These are phyloP conservation scores for Solanum microdontum DNA, from an alignment of 257 asterid species.

Conservation along the genomic window DNA sequence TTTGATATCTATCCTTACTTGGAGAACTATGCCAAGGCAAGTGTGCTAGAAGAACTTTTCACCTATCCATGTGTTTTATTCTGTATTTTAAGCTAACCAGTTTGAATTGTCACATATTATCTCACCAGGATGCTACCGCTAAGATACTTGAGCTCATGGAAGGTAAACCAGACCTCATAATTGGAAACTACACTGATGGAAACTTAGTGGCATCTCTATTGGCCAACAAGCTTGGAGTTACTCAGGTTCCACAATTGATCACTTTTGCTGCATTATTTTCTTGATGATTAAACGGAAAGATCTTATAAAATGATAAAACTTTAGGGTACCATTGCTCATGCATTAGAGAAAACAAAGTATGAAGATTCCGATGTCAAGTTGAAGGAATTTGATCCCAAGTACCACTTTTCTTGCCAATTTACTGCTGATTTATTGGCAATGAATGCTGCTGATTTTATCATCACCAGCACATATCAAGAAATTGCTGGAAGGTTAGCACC, in stretches of 20 bases:
- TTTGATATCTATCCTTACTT: conserved; percentile 70
- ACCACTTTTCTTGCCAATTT: conserved; percentile 84
- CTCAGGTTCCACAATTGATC: conserved; percentile 28
- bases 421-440: conserved; percentile 74
- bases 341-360: conserved; percentile 79
- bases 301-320: neutral
- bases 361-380: conserved; percentile 79
- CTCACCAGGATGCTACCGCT: conserved; percentile 48
- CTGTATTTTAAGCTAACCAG: neutral
- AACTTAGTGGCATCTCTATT: conserved; percentile 73
- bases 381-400: conserved; percentile 61
- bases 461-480: conserved; percentile 86
- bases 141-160: conserved; percentile 62
- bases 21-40: conserved; percentile 56
- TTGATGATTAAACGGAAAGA: neutral
- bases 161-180: conserved; percentile 74
- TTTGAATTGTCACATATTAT: neutral
- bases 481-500: conserved; percentile 75
- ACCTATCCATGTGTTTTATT: neutral
- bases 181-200: conserved; percentile 86
- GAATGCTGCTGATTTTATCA: conserved; percentile 77
- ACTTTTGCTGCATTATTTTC: neutral
- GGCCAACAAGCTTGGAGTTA: conserved; percentile 70
- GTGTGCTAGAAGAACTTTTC: neutral
- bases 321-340: conserved; percentile 92